Evolutionary conservation across 805 yeast genomes (phyloP), one percentile per base, ranked within the genome.

Genomic region (Ogataea pignaliae): DNA sequence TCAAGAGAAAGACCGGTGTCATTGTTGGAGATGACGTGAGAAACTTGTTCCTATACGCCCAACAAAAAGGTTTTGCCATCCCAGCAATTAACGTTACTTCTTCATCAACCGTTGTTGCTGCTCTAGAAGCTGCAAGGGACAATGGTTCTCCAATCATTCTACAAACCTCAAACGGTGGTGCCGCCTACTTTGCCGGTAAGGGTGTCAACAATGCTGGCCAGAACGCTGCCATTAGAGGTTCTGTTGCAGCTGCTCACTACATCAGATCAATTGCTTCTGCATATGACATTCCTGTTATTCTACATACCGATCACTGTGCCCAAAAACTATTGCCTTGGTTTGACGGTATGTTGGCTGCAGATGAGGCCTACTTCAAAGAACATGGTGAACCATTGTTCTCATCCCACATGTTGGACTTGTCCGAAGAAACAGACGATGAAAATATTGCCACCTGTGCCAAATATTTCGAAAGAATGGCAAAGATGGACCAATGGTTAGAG

Each of bases 131-230:
- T 54, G 97, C 97, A 50, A 88, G 95, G 72, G 97, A 93, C 72
- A 79, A 75, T 75, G 79, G 85, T 59, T 81, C 96, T 51, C 99
- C 99, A 75, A 89, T 93, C 73, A 88, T 93, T 69, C 75, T 93
- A 67, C 99, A 93, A 76, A 82, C 91, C 59, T 91, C 98, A 50
- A 89, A 93, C 72, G 99, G 99, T 77, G 99, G 99, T 79, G 96
- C 99, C 59, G 98, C 98, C 54, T 93, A 82, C 88, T 93, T 93
- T 69, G 99, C 99, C 55, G 99, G 99, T 76, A 93, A 93, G 83
- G 99, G 98, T 76, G 89, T 93, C 59, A 78, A 79, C 69, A 93
- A 93, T 86, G 78, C 77, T 63, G 84, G 88, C 78, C 98, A 93
- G 77, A 74, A 75, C 63, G 99, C 98, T 50, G 85, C 98, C 52